Base-by-base conservation (phyloP, 2,329 filamentous ascomycete genomes). In the Xylariaceae sp. region DNA sequence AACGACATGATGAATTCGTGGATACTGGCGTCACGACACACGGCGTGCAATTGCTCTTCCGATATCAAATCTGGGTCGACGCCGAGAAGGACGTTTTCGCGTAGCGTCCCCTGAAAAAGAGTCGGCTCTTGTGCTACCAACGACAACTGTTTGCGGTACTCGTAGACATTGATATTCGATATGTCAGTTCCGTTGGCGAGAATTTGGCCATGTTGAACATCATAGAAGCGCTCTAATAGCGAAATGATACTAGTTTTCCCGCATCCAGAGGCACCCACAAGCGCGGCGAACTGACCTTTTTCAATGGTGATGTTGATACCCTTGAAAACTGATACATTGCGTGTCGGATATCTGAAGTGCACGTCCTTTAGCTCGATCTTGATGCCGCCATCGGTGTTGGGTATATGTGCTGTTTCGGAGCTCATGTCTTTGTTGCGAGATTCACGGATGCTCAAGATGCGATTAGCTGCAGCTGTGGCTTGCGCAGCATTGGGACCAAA, bases 121-220 rank as follows among this genome's bases (percentile, higher is more conserved):
- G 85, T 86, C 7, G 89, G 81, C 67, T 92, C 88, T 69, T 92
- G 89, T 3, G 87, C 84, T 0, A 92, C 89, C 0, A 92, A 79
- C 1, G 87, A 86, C 10, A 92, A 76, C 29, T 82, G 73, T 50
- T 78, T 77, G 33, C 89, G 82, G 67, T 91, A 91, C 15, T 79
- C 72, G 55, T 78, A 78, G 0, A 87, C 77, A 50, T 86, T 81
- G 46, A 91, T 67, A 1, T 76, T 67, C 1, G 74, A 69, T 36
- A 92, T 83, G 61, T 87, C 79, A 44, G 76, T 74, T 4, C 79
- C 83, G 66, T 89, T 85, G 66, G 84, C 81, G 0, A 85, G 74
- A 48, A 94, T 85, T 4, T 75, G 73, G 5, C 91, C 91, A 9
- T 78, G 74, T 13, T 81, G 75, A 0, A 85, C 72, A 33, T 89